These are phyloP conservation scores for Blastobotrys peoriensis DNA, from an alignment of 805 yeast species.

Conservation along the genomic window DNA sequence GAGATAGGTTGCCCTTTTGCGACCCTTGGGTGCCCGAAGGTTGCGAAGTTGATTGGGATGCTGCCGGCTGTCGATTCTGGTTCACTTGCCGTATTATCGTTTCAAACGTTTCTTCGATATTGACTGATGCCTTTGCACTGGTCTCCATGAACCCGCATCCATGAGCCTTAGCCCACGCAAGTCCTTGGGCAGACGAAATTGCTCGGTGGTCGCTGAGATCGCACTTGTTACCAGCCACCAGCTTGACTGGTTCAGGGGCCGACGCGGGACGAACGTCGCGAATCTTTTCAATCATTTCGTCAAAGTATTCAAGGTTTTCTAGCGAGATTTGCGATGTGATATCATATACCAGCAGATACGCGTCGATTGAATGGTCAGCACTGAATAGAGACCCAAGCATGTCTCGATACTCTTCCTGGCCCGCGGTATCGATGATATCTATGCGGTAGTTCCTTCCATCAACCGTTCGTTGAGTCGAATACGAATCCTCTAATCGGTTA, in stretches of 20 bases:
- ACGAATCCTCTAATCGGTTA: constrained; percentile 22
- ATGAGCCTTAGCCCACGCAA: constrained; percentile 52
- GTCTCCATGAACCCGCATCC: constrained; percentile 78
- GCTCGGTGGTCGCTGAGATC: constrained; percentile 55
- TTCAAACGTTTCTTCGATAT: constrained; percentile 73
- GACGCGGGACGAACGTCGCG: constrained; percentile 45
- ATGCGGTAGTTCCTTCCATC: constrained; percentile 47
- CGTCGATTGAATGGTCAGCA: constrained; percentile 27
- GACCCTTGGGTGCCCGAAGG: not conserved
- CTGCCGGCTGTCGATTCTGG: constrained; percentile 8
- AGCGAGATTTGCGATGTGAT: constrained; percentile 27
- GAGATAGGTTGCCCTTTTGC: not conserved
- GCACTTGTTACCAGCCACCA: constrained; percentile 62
- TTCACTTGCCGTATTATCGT: constrained; percentile 54
- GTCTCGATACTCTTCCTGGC: constrained; percentile 72
- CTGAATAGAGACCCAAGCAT: constrained; percentile 38
- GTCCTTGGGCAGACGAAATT: constrained; percentile 49
- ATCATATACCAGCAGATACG: constrained; percentile 31
- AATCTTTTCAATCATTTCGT: constrained; percentile 49
- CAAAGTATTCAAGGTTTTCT: constrained; percentile 28
- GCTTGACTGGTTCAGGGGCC: constrained; percentile 52
- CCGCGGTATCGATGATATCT: constrained; percentile 71
- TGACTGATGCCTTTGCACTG: constrained; percentile 77
- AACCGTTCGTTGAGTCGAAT: constrained; percentile 27
- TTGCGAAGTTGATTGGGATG: not conserved